Conservation (phyloP, 2,329 filamentous ascomycete species). For the Alternaria atra region DNA sequence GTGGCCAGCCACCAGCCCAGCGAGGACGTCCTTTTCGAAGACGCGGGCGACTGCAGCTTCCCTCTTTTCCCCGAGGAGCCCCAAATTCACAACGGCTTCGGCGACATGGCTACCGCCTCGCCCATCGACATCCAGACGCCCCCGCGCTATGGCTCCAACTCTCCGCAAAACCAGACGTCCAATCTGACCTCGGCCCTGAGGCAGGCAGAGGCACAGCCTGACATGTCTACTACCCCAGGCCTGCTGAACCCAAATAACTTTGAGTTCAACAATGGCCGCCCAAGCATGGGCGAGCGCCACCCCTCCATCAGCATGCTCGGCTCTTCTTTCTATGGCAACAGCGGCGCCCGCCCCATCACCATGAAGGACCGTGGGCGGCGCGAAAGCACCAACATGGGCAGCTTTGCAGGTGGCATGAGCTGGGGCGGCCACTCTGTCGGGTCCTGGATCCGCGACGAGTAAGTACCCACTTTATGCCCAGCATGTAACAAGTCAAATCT, state of each 20-base stretch:
- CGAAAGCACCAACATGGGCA: constrained; percentile 69
- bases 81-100: constrained; percentile 27
- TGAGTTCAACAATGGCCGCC: constrained; percentile 43
- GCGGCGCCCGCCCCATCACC: constrained; percentile 68
- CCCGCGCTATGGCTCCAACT: constrained; percentile 64
- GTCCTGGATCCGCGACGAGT: constrained; percentile 98
- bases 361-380: constrained; percentile 64
- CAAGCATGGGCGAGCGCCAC: constrained; percentile 56
- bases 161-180: constrained; percentile 69
- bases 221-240: constrained; percentile 50
- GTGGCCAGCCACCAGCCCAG: constrained; percentile 43
- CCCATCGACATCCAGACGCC: constrained; percentile 68
- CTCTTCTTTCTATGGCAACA: constrained; percentile 62
- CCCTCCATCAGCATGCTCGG: constrained; percentile 62
- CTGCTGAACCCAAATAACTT: constrained; percentile 50
- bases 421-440: constrained; percentile 97
- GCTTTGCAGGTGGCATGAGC: constrained; percentile 82
- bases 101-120: constrained; percentile 62
- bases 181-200: constrained; percentile 70
- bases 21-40: constrained; percentile 52
- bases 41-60: constrained; percentile 54
- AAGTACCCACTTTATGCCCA: constrained; percentile 59
- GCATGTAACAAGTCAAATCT: constrained; percentile 25
- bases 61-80: constrained; percentile 50
- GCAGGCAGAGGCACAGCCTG: constrained; percentile 52